Conservation (phyloP, 73 alveolate species). For the Paramecium primaurelia region DNA sequence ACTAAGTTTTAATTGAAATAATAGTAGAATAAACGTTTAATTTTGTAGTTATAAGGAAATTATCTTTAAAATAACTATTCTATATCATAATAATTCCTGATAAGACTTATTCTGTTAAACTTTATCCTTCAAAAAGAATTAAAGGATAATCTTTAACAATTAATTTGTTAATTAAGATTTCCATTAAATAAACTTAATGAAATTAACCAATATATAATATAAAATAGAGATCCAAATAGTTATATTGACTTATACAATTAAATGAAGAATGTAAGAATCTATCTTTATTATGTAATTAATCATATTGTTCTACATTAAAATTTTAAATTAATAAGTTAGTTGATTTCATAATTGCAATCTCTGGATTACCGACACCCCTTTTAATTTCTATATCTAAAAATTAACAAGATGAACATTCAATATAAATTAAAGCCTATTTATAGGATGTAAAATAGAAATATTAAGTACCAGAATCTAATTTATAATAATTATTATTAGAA, state of each 20-base stretch:
- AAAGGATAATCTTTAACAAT: background rate
- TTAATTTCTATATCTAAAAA: background rate
- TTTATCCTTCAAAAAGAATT: background rate
- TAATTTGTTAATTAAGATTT: no score
- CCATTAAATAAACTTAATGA: background rate
- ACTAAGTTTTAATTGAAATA: background rate
- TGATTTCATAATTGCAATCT: background rate
- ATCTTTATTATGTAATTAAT: background rate
- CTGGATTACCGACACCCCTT: background rate
- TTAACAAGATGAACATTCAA: background rate
- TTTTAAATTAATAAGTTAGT: no score
- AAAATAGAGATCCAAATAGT: background rate
- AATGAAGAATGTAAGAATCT: background rate
- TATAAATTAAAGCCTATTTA: background rate
- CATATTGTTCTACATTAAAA: background rate
- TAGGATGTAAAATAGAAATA: background rate
- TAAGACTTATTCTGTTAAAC: background rate
- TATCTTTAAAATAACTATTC: no score
- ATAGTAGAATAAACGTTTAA: background rate
- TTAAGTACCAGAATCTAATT: background rate
- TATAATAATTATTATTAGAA: no score
- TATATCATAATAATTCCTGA: background rate
- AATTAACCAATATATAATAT: no score
- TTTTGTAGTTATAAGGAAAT: background rate
- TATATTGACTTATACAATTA: background rate